Evolutionary conservation across 192 early-diverging fungal genomes (phyloP), one percentile per base, ranked within the genome.

Genomic region (Backusella luteola): DNA sequence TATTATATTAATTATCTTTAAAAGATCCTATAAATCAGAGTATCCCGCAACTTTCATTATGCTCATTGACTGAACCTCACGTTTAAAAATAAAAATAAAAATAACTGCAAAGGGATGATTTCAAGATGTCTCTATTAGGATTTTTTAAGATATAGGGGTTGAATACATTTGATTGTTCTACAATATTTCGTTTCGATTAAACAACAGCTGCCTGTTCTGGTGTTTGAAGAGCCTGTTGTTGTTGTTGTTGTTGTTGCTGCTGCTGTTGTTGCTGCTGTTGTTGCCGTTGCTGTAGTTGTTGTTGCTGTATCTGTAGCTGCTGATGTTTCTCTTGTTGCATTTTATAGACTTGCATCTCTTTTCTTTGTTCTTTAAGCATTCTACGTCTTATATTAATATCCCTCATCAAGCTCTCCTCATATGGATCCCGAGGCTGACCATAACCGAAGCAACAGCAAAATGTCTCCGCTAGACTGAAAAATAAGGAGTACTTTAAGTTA

Each of bases 91-190:
- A 4, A 17, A 21, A 53, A 17, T 19, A 63, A 26, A 23, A 56
- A 63, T 26, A 11, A 63, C 11, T 26, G 11, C 56, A 63, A 63
- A 29, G 23, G 26, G 56, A 63, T 63, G 21, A 29, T 29, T 63
- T 63, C 11, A 63, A 63, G 11, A 14, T 29, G 56, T 63, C 56
- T 63, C 56, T 63, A 63, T 63, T 63, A 29, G 56, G 56, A 7
- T 56, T 63, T 63, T 63, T 63, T 63, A 63, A 29, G 56, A 23
- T 26, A 12, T 63, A 63, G 12, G 56, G 56, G 56, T 63, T 14
- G 56, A 12, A 63, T 63, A 26, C 21, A 63, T 63, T 63, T 63
- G 56, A 63, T 63, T 29, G 26, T 63, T 63, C 56, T 63, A 63
- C 23, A 63, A 26, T 63, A 63, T 63, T 63, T 29, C 56, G 21